Percentiles rank a stretch among this genome's conserved stretches.
Evolutionary conservation across 768 basidiomycete genomes (phyloP).

Genomic region (Coprinopsis cinerea): DNA sequence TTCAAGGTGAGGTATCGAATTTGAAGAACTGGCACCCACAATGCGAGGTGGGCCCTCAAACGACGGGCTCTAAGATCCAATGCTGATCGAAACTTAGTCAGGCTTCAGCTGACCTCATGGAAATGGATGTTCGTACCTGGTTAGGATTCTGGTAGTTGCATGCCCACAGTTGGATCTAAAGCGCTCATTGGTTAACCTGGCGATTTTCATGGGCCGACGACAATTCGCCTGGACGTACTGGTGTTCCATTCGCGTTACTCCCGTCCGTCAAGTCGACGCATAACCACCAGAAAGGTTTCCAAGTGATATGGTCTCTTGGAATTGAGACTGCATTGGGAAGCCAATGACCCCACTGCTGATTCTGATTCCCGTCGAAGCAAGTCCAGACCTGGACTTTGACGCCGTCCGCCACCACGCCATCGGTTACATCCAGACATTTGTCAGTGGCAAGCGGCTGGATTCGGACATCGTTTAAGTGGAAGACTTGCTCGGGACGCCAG

Average conservation of each 20-base stretch:
- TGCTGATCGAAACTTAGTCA: not conserved
- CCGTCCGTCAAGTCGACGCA: constrained; percentile 16
- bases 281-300: constrained; percentile 7
- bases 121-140: constrained; percentile 2
- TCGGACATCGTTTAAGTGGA: constrained; percentile 14
- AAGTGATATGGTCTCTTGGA: constrained; percentile 12
- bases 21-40: too few species aligned
- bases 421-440: constrained; percentile 19
- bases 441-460: constrained; percentile 16
- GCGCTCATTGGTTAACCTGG: not conserved
- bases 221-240: not conserved
- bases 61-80: constrained; percentile 3
- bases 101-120: not conserved
- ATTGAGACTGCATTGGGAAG: constrained; percentile 5
- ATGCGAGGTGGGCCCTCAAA: too few species aligned
- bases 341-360: constrained; percentile 17
- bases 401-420: constrained; percentile 14
- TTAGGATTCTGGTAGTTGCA: constrained; percentile 13
- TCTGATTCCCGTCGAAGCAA: constrained; percentile 14
- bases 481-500: constrained; percentile 18
- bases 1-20: too few species aligned
- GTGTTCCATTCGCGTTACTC: constrained; percentile 11
- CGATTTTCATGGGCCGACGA: not conserved
- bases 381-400: constrained; percentile 21
- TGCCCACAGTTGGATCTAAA: constrained; percentile 12